phyloP scores from a whole-genome alignment of 345 rosid genomes.

The Ailanthus altissimus region DNA sequence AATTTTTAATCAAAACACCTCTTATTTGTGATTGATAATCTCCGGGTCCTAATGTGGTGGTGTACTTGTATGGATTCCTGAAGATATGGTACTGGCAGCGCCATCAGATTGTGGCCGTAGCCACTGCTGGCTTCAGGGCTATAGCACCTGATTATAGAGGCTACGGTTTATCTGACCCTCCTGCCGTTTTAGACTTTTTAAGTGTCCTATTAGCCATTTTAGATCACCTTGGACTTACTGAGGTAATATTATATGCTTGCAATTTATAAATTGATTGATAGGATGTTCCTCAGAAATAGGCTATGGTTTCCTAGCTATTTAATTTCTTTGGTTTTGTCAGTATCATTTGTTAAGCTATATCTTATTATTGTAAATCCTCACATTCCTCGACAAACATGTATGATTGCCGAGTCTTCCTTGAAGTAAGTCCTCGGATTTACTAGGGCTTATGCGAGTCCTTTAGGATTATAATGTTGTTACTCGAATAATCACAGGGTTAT shows the following conservation, averaged over 20 bases:
- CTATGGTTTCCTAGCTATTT: too few relatives aligned
- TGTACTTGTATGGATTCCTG: slow-evolving; percentile 65
- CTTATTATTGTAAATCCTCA: slow-evolving; percentile 26
- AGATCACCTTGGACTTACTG: slow-evolving; percentile 39
- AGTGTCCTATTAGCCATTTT: slow-evolving; percentile 43
- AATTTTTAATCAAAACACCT: background rate
- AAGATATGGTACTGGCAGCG: slow-evolving; percentile 74
- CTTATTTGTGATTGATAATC: background rate
- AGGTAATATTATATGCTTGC: slow-evolving; percentile 22
- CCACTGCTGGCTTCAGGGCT: slow-evolving; percentile 44
- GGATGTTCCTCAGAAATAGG: background rate
- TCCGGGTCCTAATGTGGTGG: slow-evolving; percentile 39
- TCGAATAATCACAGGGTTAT: background rate
- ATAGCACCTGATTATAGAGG: slow-evolving; percentile 60
- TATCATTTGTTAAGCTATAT: too few relatives aligned
- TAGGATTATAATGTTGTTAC: background rate
- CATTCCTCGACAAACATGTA: slow-evolving; percentile 40
- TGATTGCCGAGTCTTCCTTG: background rate
- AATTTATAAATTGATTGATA: background rate
- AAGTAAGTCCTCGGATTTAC: background rate
- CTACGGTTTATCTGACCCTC: slow-evolving; percentile 52
- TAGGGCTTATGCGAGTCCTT: background rate
- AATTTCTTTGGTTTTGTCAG: too few relatives aligned
- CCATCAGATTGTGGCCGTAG: slow-evolving; percentile 56
- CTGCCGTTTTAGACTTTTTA: slow-evolving; percentile 35